Percentiles rank a stretch among this genome's conserved stretches.
Conservation (phyloP, 257 asterid species). For the Solanum appendiculatum region DNA sequence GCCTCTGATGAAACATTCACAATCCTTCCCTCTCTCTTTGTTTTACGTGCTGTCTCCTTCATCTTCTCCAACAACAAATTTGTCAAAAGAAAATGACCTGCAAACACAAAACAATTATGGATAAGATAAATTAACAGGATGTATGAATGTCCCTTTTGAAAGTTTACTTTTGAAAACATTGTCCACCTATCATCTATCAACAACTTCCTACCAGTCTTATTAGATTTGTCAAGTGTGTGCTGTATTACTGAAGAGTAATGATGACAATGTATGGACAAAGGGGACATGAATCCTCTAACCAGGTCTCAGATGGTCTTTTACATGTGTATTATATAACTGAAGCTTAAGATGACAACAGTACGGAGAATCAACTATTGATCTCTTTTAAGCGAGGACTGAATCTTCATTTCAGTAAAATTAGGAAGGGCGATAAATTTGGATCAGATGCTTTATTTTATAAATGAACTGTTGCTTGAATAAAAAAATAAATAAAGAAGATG, state of each 20-base stretch:
- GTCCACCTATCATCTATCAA: background rate
- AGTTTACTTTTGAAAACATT: background rate
- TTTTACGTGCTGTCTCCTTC: constrained; percentile 56
- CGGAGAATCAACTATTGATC: background rate
- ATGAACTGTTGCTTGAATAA: background rate
- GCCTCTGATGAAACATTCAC: constrained; percentile 77
- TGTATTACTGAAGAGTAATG: background rate
- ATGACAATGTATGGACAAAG: background rate
- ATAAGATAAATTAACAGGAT: background rate
- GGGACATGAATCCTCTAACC: background rate
- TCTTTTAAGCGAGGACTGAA: background rate
- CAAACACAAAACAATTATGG: constrained; percentile 3
- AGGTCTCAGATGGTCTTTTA: background rate
- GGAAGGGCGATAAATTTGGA: background rate
- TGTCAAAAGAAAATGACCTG: constrained; percentile 92
- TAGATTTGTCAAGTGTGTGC: background rate
- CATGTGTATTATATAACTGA: background rate
- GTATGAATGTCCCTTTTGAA: background rate
- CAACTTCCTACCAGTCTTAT: background rate
- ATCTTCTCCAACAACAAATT: constrained; percentile 63
- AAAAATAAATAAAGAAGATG: background rate
- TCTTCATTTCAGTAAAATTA: background rate
- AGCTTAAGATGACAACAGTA: background rate
- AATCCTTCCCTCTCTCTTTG: constrained; percentile 74
- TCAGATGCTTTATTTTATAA: background rate